A percentile compares a stretch with the other conserved stretches of the same genome.
These are phyloP conservation scores for Esteya vermicola DNA, from an alignment of 2,329 filamentous ascomycete genomes.

Conservation along the genomic window DNA sequence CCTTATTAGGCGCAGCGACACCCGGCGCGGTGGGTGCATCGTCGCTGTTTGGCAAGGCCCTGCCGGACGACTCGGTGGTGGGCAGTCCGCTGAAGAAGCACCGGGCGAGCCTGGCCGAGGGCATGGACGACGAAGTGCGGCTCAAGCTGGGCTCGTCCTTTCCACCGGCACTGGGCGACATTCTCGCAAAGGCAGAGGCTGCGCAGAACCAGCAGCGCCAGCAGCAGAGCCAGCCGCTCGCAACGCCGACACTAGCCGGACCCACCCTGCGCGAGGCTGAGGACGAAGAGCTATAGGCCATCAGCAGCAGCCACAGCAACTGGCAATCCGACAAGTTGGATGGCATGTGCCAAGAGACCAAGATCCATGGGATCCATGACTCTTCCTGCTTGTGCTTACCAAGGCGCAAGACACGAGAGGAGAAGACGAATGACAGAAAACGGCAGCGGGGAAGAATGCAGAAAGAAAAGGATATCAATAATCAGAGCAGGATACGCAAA, in stretches of 20 bases:
- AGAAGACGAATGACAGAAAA: too few species aligned
- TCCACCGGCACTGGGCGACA: conserved; percentile 25
- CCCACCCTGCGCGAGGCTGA: conserved; percentile 4
- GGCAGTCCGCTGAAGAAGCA: conserved; percentile 68
- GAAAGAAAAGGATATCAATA: too few species aligned
- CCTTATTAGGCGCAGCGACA: background rate
- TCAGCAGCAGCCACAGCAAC: too few species aligned
- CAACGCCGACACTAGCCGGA: too few species aligned
- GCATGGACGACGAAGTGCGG: background rate
- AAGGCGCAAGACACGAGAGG: too few species aligned
- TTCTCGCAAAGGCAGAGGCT: conserved; percentile 23
- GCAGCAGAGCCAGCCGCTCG: background rate
- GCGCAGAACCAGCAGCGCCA: conserved; percentile 11
- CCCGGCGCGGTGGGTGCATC: background rate
- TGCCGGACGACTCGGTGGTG: conserved; percentile 33
- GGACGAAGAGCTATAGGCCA: conserved; percentile 7
- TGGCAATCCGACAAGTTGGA: too few species aligned
- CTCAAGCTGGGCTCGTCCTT: conserved; percentile 13
- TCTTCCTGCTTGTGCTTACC: too few species aligned
- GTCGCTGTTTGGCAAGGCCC: conserved; percentile 24
- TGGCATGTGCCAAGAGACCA: too few species aligned
- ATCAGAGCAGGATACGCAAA: too few species aligned
- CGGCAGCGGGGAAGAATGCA: too few species aligned
- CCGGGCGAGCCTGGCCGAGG: conserved; percentile 40
- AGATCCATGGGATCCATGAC: too few species aligned